Percentiles rank a stretch among this genome's conserved stretches.
phyloP scores from a whole-genome alignment of 2,329 filamentous ascomycete species.

The Fusarium chlamydosporum region DNA sequence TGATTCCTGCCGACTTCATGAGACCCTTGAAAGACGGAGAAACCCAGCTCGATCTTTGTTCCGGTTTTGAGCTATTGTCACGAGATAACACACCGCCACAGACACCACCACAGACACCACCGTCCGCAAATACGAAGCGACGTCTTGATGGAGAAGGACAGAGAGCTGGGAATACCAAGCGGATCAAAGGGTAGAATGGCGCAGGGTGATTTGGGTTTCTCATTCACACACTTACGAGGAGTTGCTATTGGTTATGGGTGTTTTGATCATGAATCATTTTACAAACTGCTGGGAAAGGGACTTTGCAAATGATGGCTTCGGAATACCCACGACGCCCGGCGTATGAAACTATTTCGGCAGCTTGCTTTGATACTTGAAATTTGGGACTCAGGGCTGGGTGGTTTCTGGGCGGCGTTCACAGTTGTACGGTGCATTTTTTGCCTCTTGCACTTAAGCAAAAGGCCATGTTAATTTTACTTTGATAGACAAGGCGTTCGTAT shows the following conservation, averaged over 20 bases:
- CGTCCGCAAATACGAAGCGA: conserved; percentile 34
- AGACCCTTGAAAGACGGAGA: conserved; percentile 53
- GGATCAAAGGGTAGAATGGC: conserved; percentile 39
- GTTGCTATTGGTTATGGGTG: conserved; percentile 27
- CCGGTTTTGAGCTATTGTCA: conserved; percentile 36
- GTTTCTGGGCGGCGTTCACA: conserved; percentile 2
- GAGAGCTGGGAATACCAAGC: conserved; percentile 37
- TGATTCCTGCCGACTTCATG: conserved; percentile 56
- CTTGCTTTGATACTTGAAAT: conserved; percentile 27
- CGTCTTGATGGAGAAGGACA: conserved; percentile 28
- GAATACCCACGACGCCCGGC: conserved; percentile 48
- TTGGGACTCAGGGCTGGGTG: conserved; percentile 5
- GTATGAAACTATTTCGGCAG: conserved; percentile 38
- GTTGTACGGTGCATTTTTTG: conserved; percentile 9
- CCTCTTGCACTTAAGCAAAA: conserved; percentile 1
- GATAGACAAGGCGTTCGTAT: conserved; percentile 46
- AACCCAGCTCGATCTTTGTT: conserved; percentile 54
- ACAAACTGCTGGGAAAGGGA: conserved; percentile 30
- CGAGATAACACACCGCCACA: conserved; percentile 28
- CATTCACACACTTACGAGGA: conserved; percentile 27
- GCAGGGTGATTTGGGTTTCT: conserved; percentile 10
- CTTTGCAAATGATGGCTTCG: conserved; percentile 38
- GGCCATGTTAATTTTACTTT: conserved; percentile 11
- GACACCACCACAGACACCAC: conserved; percentile 15
- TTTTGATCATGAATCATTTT: conserved; percentile 11